Evolutionary conservation across 768 basidiomycete genomes (phyloP).

Genomic region (Rhodotorula graminis): DNA sequence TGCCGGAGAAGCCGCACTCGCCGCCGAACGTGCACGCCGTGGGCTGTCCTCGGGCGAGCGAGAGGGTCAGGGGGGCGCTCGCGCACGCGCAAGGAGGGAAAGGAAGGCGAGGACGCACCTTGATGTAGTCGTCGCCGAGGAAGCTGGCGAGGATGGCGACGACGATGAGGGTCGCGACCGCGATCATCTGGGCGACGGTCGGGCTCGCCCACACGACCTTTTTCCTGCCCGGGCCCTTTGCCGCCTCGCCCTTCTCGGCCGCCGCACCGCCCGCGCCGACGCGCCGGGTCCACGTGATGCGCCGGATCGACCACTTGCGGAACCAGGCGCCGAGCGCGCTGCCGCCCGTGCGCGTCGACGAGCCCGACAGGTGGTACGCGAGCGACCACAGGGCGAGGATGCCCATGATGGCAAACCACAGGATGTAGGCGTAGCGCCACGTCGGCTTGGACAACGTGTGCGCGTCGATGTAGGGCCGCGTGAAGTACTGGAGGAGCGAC

Average conservation of each 20-base stretch:
- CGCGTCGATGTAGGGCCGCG: conserved; percentile 54
- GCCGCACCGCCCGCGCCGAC: conserved; percentile 1
- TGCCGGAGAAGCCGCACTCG: conserved; percentile 32
- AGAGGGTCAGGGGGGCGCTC: too few species aligned
- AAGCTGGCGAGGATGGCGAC: conserved; percentile 54
- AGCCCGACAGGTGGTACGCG: conserved; percentile 46
- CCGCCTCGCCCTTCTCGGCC: background rate
- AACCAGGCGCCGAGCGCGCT: conserved; percentile 35
- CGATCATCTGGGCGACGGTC: conserved; percentile 62
- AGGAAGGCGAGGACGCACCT: conserved; percentile 3
- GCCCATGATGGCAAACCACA: conserved; percentile 57
- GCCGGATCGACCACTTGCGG: conserved; percentile 33
- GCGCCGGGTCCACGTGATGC: conserved; percentile 27
- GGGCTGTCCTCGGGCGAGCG: conserved; percentile 13
- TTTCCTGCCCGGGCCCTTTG: background rate
- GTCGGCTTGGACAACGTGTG: conserved; percentile 57
- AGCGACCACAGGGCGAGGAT: conserved; percentile 51
- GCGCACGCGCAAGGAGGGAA: background rate
- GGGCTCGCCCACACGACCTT: conserved; percentile 47
- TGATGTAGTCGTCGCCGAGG: conserved; percentile 66
- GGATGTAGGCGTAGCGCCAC: conserved; percentile 57
- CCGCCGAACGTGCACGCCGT: conserved; percentile 41
- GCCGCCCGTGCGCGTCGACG: conserved; percentile 13
- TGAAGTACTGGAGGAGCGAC: conserved; percentile 21
- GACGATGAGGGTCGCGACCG: conserved; percentile 52